These are phyloP conservation scores for Prunus dulcis DNA, from an alignment of 306 rosid species.

Conservation along the genomic window DNA sequence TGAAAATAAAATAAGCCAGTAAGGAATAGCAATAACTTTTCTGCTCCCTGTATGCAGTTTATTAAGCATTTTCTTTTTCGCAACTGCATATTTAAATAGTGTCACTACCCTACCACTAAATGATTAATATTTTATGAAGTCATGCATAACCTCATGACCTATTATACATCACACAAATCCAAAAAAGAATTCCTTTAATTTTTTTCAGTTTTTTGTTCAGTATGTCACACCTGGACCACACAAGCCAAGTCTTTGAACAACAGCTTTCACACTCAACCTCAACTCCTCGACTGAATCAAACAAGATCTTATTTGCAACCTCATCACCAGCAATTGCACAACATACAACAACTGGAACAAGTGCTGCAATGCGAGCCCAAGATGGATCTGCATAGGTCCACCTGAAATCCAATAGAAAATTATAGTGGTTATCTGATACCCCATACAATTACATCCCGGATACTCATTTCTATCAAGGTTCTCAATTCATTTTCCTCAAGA, in stretches of 20 bases:
- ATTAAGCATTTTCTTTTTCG: background rate
- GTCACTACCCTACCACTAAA: background rate
- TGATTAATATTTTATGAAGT: background rate
- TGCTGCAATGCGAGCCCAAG: slow-evolving; percentile 97
- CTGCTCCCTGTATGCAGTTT: background rate
- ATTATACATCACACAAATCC: background rate
- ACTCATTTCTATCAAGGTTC: background rate
- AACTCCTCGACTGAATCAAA: slow-evolving; percentile 74
- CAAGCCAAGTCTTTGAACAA: slow-evolving; percentile 77
- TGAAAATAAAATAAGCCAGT: background rate
- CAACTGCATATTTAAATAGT: background rate
- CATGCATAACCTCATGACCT: slow-evolving; percentile 1
- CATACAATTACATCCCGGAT: background rate
- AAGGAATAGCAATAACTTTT: background rate
- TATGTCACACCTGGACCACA: slow-evolving; percentile 65
- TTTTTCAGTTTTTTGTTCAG: background rate
- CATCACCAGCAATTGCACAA: slow-evolving; percentile 87
- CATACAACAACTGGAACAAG: slow-evolving; percentile 84
- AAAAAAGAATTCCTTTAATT: background rate
- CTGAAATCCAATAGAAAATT: slow-evolving; percentile 45
- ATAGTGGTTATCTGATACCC: slow-evolving; percentile 15
- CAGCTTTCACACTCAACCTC: slow-evolving; percentile 86
- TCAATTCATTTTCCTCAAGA: background rate
- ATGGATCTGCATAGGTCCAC: slow-evolving; percentile 95
- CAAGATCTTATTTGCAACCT: slow-evolving; percentile 75